phyloP scores from a whole-genome alignment of 2,329 filamentous ascomycete genomes.

The Trichophyton schoenleinii region DNA sequence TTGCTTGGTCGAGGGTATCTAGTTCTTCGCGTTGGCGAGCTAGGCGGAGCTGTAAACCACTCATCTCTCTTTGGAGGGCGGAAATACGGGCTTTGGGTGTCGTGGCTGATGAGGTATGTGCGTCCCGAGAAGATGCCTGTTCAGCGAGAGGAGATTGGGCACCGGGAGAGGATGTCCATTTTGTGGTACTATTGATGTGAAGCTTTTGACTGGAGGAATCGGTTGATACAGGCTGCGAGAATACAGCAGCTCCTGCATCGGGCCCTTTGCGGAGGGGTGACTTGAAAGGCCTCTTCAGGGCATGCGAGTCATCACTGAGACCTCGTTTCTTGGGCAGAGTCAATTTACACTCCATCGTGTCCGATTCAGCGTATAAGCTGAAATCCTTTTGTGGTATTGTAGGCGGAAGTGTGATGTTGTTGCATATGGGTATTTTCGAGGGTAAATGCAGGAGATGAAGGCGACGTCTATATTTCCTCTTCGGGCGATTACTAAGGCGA shows the following conservation, averaged over 20 bases:
- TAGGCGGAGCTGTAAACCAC: conserved; percentile 22
- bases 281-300: conserved; percentile 58
- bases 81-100: conserved; percentile 12
- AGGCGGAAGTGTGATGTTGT: background rate
- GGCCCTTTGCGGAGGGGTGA: conserved; percentile 45
- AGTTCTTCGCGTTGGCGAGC: conserved; percentile 30
- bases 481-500: conserved; percentile 4
- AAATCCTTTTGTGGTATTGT: background rate
- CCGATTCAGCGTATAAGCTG: background rate
- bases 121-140: background rate
- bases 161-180: background rate
- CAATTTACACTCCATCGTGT: background rate
- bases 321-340: conserved; percentile 46
- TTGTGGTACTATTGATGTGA: no score
- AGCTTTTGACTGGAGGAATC: background rate
- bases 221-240: background rate
- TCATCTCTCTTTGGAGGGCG: conserved; percentile 27
- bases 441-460: background rate
- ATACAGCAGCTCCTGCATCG: background rate
- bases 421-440: background rate
- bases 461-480: background rate
- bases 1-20: conserved; percentile 42
- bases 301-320: conserved; percentile 44
- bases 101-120: background rate
- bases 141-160: background rate